Base-by-base conservation (phyloP, 1,139 yeast species). In the Yamadazyma songkhlaensis region DNA sequence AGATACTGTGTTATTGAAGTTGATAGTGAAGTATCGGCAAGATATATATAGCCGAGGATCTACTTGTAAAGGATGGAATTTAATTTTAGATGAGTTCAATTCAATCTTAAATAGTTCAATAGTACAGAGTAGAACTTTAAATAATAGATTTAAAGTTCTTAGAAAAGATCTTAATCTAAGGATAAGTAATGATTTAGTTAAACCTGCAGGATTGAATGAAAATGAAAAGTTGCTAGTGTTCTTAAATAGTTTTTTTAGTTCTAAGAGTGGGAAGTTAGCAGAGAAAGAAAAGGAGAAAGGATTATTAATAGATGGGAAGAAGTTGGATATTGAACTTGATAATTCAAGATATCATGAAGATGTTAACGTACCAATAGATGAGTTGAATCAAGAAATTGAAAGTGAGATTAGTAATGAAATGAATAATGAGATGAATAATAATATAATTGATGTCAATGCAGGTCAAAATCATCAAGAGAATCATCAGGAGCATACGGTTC, bases 1-100 rank as follows among this genome's bases (percentile, higher is more conserved):
- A 5, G 67, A 61, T 36, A 51, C 54, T 23, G 41, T 38, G 29
- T 45, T 61, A 7, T 47, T 61, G 11, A 49, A 44, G 21, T 43
- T 60, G 29, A 56, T 60, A 13, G 45, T 41, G 36, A 48, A 48
- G 32, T 46, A 55, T 39, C 44, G 50, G 10, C 50, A 51, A 17
- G 60, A 54, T 23, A 45, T 61, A 3, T 59, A 57, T 41, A 57
- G 57, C n/a, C 40, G 65, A 32, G 67, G 67, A 2, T 49, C 54
- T 27, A 56, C 60, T 15, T 47, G 59, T 29, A 58, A 53, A 40
- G 60, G 63, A 0, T 61, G 67, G 67, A 55, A 53, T 17, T 37
- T 42, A 6, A 54, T 61, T 8, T 47, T 60, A 15, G 41, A 42
- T 13, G 55, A 57, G 32, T 60, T 60, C 38, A 61, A 61, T 39